phyloP scores from a whole-genome alignment of 495 filamentous ascomycete genomes.

The Trichoderma orchidacearum region DNA sequence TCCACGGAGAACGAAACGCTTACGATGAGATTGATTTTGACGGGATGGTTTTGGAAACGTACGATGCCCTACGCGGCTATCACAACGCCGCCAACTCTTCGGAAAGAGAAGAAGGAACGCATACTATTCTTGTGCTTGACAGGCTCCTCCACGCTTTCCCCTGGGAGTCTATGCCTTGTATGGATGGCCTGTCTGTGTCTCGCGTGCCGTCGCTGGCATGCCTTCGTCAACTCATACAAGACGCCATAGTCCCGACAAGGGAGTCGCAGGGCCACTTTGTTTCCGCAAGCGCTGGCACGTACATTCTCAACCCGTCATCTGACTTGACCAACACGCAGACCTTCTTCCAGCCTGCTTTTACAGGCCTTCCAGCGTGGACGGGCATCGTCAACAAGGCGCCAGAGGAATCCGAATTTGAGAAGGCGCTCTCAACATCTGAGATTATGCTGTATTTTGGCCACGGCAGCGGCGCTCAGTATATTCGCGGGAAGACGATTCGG shows the following conservation, averaged over 20 bases:
- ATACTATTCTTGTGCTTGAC: constrained; percentile 88
- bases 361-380: constrained; percentile 44
- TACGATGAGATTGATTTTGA: constrained; percentile 98
- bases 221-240: constrained; percentile 41
- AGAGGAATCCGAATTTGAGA: constrained; percentile 61
- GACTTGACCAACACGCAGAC: constrained; percentile 71
- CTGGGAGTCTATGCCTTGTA: constrained; percentile 88
- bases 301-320: constrained; percentile 75
- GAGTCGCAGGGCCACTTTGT: constrained; percentile 39
- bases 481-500: constrained; percentile 65
- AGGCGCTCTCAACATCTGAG: constrained; percentile 41
- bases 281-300: constrained; percentile 50
- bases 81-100: constrained; percentile 39
- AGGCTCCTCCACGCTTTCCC: constrained; percentile 81
- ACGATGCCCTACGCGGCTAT: constrained; percentile 67
- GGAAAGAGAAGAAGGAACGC: constrained; percentile 29
- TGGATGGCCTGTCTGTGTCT: constrained; percentile 66
- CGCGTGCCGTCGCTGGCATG: constrained; percentile 73
- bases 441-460: constrained; percentile 91
- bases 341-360: constrained; percentile 51
- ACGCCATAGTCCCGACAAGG: constrained; percentile 8
- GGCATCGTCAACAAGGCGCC: constrained; percentile 53
- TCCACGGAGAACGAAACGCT: constrained; percentile 89
- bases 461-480: constrained; percentile 89
- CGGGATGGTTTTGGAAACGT: constrained; percentile 68